These are phyloP conservation scores for Saccharomycopsis phalli DNA, from an alignment of 1,139 yeast genomes.

Conservation along the genomic window DNA sequence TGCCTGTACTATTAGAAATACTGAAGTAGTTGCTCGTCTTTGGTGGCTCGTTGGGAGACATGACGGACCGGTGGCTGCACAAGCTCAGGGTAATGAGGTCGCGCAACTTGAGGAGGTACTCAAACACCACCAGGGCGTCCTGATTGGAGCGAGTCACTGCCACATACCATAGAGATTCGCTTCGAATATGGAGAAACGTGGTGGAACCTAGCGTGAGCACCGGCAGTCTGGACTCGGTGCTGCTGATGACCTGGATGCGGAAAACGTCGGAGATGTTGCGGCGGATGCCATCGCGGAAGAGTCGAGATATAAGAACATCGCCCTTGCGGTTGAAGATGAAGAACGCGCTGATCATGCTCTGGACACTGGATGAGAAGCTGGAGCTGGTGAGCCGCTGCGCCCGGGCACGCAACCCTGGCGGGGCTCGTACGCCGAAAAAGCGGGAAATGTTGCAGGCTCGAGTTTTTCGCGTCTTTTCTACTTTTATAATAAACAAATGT, in stretches of 20 bases:
- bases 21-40: slow-evolving; percentile 11
- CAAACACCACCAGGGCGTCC: slow-evolving; percentile 74
- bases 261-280: slow-evolving; percentile 81
- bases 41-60: slow-evolving; percentile 7
- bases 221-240: slow-evolving; percentile 52
- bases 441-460: not conserved
- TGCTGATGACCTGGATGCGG: slow-evolving; percentile 75
- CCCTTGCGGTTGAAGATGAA: slow-evolving; percentile 75
- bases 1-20: slow-evolving; percentile 23
- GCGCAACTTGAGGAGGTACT: slow-evolving; percentile 61
- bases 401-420: not conserved
- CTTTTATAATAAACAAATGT: slow-evolving; percentile 39
- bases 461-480: not conserved
- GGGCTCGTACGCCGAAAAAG: no score
- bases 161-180: slow-evolving; percentile 67
- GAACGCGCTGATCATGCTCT: slow-evolving; percentile 73
- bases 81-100: slow-evolving; percentile 29
- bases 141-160: slow-evolving; percentile 84
- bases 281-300: slow-evolving; percentile 62
- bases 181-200: slow-evolving; percentile 71
- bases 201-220: slow-evolving; percentile 88
- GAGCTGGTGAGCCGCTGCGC: not conserved
- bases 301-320: slow-evolving; percentile 72
- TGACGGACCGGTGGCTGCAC: slow-evolving; percentile 2
- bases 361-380: not conserved